A percentile compares a stretch with the other conserved stretches of the same genome.
phyloP scores from a whole-genome alignment of 225 moss, liverwort and hornwort species.

The Neckera pumila region DNA sequence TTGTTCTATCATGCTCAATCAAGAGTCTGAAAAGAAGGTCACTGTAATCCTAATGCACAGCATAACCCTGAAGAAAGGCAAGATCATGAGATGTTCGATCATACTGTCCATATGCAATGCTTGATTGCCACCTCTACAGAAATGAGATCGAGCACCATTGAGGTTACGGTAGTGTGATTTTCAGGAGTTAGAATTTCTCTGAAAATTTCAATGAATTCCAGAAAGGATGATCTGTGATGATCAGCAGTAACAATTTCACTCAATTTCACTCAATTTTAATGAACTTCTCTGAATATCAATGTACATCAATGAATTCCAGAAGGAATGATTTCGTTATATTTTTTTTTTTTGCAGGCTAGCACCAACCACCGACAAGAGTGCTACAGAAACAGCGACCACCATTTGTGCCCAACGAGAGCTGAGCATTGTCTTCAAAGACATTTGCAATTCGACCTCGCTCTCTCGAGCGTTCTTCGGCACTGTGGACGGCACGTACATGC shows the following conservation, averaged over 20 bases:
- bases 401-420: slow-evolving; percentile 13
- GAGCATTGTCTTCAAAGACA: background rate
- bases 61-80: too few relatives aligned
- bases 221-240: background rate
- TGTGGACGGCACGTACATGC: slow-evolving; percentile 2
- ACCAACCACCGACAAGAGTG: background rate
- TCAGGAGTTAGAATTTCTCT: background rate
- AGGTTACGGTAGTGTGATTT: background rate
- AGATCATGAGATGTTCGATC: background rate
- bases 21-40: background rate
- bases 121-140: background rate
- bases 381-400: background rate
- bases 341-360: background rate
- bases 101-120: background rate
- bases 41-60: too few relatives aligned
- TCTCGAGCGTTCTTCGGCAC: background rate
- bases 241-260: background rate
- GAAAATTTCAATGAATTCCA: background rate
- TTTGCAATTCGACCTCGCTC: background rate
- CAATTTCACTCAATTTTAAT: background rate
- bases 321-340: too few relatives aligned
- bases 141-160: background rate
- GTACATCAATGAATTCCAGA: background rate
- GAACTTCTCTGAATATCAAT: background rate
- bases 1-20: background rate